Percentiles rank a stretch among this genome's conserved stretches.
Conservation (phyloP, 108 stramenopile species). For the Stephanodiscus triporus region DNA sequence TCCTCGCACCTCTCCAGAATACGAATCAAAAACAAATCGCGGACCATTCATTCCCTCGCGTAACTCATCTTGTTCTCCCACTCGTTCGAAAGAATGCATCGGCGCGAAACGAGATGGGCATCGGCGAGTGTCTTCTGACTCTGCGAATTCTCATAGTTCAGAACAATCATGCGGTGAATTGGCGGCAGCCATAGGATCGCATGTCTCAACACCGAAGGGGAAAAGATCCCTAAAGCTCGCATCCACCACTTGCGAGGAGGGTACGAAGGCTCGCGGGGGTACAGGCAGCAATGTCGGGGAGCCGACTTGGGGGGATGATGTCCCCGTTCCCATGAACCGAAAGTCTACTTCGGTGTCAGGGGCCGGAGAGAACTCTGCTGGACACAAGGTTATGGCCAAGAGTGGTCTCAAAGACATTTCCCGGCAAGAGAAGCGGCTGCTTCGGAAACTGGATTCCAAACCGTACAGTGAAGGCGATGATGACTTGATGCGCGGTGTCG, state of each 20-base stretch:
- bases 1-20: background rate
- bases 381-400: background rate
- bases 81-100: background rate
- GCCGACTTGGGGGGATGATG: background rate
- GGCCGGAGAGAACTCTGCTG: background rate
- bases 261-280: no score
- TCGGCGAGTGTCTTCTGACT: no score
- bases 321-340: background rate
- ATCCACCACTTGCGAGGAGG: no score
- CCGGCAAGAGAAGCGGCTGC: background rate
- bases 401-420: background rate
- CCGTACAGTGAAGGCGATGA: background rate
- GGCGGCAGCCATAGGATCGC: no score
- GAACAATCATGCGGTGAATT: no score
- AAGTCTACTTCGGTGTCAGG: background rate
- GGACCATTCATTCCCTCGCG: background rate
- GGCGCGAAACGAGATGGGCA: background rate
- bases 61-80: background rate
- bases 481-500: conserved; percentile 4
- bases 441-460: background rate
- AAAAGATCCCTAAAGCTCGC: no score
- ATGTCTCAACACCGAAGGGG: no score
- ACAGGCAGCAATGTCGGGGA: no score
- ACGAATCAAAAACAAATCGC: background rate
- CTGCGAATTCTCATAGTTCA: no score